These are phyloP conservation scores for Teunomyces barrocoloradensis DNA, from an alignment of 805 yeast genomes.

Conservation along the genomic window DNA sequence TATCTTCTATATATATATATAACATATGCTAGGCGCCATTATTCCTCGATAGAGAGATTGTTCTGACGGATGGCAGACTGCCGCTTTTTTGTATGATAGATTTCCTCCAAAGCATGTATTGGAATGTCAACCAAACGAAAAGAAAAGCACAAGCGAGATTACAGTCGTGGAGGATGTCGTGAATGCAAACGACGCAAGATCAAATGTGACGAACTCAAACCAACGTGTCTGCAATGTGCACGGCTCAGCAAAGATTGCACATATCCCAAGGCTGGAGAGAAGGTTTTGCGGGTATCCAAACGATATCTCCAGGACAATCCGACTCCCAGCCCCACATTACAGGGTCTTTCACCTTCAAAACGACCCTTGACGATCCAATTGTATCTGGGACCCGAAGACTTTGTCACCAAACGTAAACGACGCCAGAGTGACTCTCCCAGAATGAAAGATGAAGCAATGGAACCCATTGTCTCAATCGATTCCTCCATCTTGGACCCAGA, in stretches of 20 bases:
- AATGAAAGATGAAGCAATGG: slow-evolving; percentile 1
- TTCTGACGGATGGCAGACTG: not conserved
- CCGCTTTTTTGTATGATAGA: not conserved
- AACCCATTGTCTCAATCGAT: not conserved
- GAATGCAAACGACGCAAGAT: slow-evolving; percentile 45
- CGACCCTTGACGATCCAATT: slow-evolving; percentile 7
- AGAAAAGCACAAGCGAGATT: slow-evolving; percentile 15
- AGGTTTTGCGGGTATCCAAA: slow-evolving; percentile 28
- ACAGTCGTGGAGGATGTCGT: slow-evolving; percentile 39
- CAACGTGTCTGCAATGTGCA: slow-evolving; percentile 31
- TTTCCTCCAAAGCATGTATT: not conserved
- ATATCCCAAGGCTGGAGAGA: slow-evolving; percentile 37
- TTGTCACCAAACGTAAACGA: not conserved
- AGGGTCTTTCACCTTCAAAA: not conserved
- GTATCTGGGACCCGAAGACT: slow-evolving; percentile 10
- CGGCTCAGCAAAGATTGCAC: slow-evolving; percentile 31
- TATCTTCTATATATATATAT: too few species aligned
- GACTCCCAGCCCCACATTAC: not conserved
- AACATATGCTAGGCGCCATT: too few species aligned
- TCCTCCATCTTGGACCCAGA: not conserved
- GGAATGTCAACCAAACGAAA: slow-evolving; percentile 6
- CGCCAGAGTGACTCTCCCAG: not conserved
- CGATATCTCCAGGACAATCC: slow-evolving; percentile 7
- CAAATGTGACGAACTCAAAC: slow-evolving; percentile 37
- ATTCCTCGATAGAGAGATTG: too few species aligned